Evolutionary conservation across 768 basidiomycete genomes (phyloP), one percentile per base, ranked within the genome.

Genomic region (Dentipellis sp.): DNA sequence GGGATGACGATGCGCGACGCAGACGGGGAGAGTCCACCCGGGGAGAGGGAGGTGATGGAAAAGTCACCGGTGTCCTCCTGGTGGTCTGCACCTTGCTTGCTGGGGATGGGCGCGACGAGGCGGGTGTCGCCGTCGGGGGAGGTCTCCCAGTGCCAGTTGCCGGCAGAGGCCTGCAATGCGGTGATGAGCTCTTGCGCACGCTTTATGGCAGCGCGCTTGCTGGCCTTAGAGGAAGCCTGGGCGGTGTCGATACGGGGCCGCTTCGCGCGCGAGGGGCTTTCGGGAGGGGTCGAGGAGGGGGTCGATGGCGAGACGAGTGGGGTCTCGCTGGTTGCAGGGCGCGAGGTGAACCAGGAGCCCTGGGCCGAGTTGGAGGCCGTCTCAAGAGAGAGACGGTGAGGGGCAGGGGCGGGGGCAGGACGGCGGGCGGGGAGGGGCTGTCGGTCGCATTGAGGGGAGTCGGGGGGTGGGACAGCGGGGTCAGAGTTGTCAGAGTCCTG

Each of bases 401-500:
- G 9, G 12, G 54, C 23, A 2, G 39, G 21, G 54, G 17, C 46
- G 1, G 54, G 45, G 23, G 16, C 45, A 29, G 17, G 47, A 34
- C 36, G 54, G 45, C 22, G 47, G 42, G 45, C 16, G 29, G 54
- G 47, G 22, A 49, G 10, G n/a, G 51, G 51, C 48, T 50, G 42
- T n/a, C n/a, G 42, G 16, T 52, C 34, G 49, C 51, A 47, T 37
- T 53, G 53, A 7, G 59, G 50, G 19, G 57, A 34, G 53, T 62
- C 61, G 34, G 61, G 56, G n/a, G 61, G 39, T 51, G 46, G 50
- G 11, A 51, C 19, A n/a, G 56, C 16, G 4, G 54, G 54, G 8
- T 62, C 54, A 19, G 56, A 3, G 16, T 42, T 37, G 56, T 52
- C 52, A 42, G 54, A 56, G 48, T 77, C 75, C 56, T 86, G 82